Base-by-base conservation (phyloP, 2,329 filamentous ascomycete species). In the Aspergillus sp. region DNA sequence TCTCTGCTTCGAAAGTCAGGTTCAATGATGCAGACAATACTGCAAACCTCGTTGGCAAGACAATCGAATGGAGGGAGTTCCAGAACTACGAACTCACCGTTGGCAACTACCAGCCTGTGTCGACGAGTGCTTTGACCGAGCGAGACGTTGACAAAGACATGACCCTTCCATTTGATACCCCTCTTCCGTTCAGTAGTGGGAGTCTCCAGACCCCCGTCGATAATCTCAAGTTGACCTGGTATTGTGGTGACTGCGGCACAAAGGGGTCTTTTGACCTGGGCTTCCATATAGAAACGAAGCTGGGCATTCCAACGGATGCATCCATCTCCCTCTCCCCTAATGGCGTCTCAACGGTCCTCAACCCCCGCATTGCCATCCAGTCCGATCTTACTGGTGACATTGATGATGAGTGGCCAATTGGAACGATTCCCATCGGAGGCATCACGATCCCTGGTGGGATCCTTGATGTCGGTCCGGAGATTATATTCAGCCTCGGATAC, bases 71-170 rank as follows among this genome's bases (percentile, higher is more conserved):
- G 66, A 62, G 58, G 17, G 50, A 60, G 12, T 41, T 65, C 27
- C 42, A 64, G 33, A 61, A 58, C 40, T 66, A 64, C 30, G 59
- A 67, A 37, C 51, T 67, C n/a, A 64, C 59, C 11, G 52, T 66
- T 1, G 64, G 59, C 7, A 59, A 55, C 20, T 54, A 47, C n/a
- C 11, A 39, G 6, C 51, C 51, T 27, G 51, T 47, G 2, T 54
- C 51, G 12, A 45, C 40, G 15, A 37, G 33, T 17, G 12, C 20
- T 39, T 34, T 49, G 47, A 39, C 37, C 13, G 56, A 41, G 33
- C 53, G 59, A 48, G 61, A 60, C 39, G 54, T 54, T 39, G 56
- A 63, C 27, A 42, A 48, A 24, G 41, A 44, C 22, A n/a, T 61
- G 15, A 51, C 58, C 24, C 19, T 67, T 12, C 51, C 55, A 34